Conservation (phyloP, 1,139 yeast genomes). For the Yamadazyma epiphylla region DNA sequence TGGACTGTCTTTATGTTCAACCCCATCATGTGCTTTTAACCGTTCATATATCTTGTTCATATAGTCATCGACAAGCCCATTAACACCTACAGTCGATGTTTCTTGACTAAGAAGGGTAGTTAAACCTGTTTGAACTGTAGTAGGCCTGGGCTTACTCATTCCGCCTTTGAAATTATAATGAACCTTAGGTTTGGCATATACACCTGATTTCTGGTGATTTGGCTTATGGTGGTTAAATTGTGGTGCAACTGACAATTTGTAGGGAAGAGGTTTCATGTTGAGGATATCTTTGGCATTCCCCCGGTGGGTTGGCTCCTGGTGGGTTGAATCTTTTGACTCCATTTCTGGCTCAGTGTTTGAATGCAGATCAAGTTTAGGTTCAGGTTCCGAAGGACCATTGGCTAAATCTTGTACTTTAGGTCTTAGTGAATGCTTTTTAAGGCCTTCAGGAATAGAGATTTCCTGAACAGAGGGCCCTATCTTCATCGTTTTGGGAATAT, state of each 20-base stretch:
- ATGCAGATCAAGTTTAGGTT: no score
- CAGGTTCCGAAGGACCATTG: no score
- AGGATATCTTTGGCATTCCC: constrained; percentile 16
- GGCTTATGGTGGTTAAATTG: constrained; percentile 20
- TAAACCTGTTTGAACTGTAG: background rate
- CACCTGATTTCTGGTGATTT: background rate
- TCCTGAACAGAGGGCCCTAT: no score
- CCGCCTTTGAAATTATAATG: constrained; percentile 4
- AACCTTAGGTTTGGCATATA: constrained; percentile 24
- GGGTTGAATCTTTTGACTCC: no score
- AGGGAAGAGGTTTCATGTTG: constrained; percentile 17
- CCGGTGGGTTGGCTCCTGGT: background rate
- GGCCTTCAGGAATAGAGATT: no score
- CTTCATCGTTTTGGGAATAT: no score
- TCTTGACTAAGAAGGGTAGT: background rate
- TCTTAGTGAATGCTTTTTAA: no score
- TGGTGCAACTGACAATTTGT: constrained; percentile 22
- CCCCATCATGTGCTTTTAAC: background rate
- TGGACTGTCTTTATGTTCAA: background rate
- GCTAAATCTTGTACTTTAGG: no score
- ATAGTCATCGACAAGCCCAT: background rate
- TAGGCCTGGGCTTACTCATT: background rate
- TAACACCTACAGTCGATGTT: no score
- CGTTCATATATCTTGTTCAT: background rate
- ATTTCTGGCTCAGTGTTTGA: no score